Evolutionary conservation across 306 rosid species (phyloP).

Genomic region (Quercus ilex): DNA sequence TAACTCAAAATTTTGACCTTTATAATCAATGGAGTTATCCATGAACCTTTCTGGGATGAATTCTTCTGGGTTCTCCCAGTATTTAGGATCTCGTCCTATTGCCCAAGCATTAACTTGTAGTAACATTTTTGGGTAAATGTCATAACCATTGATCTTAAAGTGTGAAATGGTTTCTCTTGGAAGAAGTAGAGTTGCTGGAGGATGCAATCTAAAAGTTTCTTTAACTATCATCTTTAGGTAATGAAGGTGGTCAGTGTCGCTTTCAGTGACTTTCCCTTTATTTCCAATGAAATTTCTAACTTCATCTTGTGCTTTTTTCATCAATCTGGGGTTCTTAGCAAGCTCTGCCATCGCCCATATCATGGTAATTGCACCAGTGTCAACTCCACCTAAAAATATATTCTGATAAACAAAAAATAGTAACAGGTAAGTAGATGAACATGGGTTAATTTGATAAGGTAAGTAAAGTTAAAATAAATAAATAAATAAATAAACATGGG

Average conservation of each 20-base stretch:
- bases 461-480: no score
- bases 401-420: conserved; percentile 12
- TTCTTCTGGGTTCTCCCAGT: conserved; percentile 40
- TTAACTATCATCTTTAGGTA: conserved; percentile 39
- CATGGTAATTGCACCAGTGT: conserved; percentile 26
- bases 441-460: no score
- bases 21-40: conserved; percentile 27
- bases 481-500: background rate
- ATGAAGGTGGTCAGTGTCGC: conserved; percentile 19
- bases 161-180: conserved; percentile 37
- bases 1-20: conserved; percentile 36
- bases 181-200: conserved; percentile 31
- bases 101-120: conserved; percentile 33
- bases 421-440: background rate
- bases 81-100: conserved; percentile 34
- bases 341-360: conserved; percentile 45
- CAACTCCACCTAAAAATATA: conserved; percentile 38
- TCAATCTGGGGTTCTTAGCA: conserved; percentile 21
- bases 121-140: conserved; percentile 21
- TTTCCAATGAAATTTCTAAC: conserved; percentile 3
- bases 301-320: conserved; percentile 38
- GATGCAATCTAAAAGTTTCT: conserved; percentile 46
- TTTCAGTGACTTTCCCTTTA: conserved; percentile 23
- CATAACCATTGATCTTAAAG: conserved; percentile 21
- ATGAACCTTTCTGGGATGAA: conserved; percentile 48